Base-by-base conservation (phyloP, 2,329 filamentous ascomycete genomes). In the Knoxdaviesia capensis region DNA sequence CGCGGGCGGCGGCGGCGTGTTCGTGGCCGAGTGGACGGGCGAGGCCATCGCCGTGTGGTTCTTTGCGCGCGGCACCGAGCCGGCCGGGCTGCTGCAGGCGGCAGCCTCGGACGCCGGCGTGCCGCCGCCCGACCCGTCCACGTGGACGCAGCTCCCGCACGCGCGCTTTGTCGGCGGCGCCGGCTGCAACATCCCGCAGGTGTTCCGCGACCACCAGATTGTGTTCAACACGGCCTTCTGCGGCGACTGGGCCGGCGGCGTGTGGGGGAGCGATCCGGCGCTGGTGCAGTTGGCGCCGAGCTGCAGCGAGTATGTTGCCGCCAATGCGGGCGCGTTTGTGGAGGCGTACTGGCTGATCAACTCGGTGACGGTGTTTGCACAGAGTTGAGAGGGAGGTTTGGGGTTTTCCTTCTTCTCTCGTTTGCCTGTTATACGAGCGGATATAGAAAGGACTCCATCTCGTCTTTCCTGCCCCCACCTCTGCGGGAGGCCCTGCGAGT, bases 181-280 rank as follows among this genome's bases (percentile, higher is more conserved):
- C 1, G 66, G 64, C 43, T 94, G 88, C 59, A 62, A 87, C 50
- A 80, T 93, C 48, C 64, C 76, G 46, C 48, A 59, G 1, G 69
- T 78, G 57, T 92, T 94, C 62, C 62, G 63, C 45, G 59, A 79
- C 45, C 71, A 93, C 62, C 71, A 78, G 50, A 75, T 94, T 48
- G 71, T 88, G 48, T 77, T 90, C 57, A 75, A 88, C 59, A 90
- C 77, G 1, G 81, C 80, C 5, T 84, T 93, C 56, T 94, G 87
- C 58, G 87, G 87, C 20, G 73, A 80, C 53, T 94, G 86, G 86
- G 86, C 86, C 6, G 83, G 83, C 29, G 44, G 48, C 4, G 73
- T 77, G 33, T 93, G 80, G 78, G 52, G 53, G 40, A 52, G 56
- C 32, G 66, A 76, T 45, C 47, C 58, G 5, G 66, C 69, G 37